Base-by-base conservation (phyloP, 345 rosid genomes). In the Rhizophora apiculata region DNA sequence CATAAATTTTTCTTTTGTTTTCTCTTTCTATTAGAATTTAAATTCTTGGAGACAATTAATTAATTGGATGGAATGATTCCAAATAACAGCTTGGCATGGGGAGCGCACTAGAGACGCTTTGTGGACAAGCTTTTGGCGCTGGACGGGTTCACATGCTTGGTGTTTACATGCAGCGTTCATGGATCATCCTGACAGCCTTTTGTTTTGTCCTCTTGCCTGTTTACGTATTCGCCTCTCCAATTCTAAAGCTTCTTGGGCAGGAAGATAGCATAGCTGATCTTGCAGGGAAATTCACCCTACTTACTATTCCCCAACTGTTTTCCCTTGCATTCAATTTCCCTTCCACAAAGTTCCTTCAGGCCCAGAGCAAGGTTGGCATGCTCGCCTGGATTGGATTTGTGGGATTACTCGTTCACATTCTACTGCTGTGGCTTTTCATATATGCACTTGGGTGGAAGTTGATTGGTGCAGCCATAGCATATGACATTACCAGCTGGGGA, bases 91-190 rank as follows among this genome's bases (percentile, higher is more conserved):
- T 90, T 56, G 98, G 98, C 2, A 87, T 87, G 98, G 98, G 92
- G 65, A 93, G 98, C 78, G 98, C 96, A 46, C 82, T 90, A 22
- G 96, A 93, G 73, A 93, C 93, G 21, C 86, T 90, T 0, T 93
- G 96, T 73, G 96, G 98, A 0, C 96, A 93, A 83, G 96, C 96
- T 19, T 87, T 64, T 79, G 96, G 96, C 18, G 96, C 92, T 0
- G 98, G 98, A 26, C 89, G 87, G 73, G 75, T 86, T 30, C 73
- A 86, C 34, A 68, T 88, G 88, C 86, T 93, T 0, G 98, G 96
- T 2, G 56, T 93, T 32, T 90, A 93, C 67, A 78, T 90, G 93
- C 98, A 90, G 67, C 72, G 98, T 43, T 93, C 96, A 31, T 89
- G 92, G 92, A 71, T 93, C 60, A 87, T 93, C 71, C 69, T 86